Conservation (phyloP, 441 rosid genomes). For the Erodium trifolium region DNA sequence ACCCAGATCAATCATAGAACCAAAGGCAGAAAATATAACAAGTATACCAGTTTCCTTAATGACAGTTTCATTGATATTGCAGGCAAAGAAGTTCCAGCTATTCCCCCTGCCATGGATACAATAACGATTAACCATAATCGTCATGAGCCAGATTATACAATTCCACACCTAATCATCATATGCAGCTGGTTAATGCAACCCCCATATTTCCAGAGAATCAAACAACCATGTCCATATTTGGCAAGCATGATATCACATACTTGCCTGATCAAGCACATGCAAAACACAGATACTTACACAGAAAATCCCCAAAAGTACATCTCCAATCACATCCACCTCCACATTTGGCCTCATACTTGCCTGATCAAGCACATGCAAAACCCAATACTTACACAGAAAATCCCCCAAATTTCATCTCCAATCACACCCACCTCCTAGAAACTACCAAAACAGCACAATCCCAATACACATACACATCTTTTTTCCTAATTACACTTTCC, state of each 20-base stretch:
- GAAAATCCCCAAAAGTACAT: too few relatives aligned
- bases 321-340: too few relatives aligned
- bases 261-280: too few relatives aligned
- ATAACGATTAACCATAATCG: neutral
- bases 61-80: constrained; percentile 69
- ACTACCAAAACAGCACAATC: too few relatives aligned
- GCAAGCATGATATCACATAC: neutral
- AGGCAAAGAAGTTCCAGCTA: constrained; percentile 97
- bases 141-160: neutral
- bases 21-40: neutral
- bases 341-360: neutral
- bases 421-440: too few relatives aligned
- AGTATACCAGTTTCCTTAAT: constrained; percentile 70
- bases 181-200: neutral
- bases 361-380: neutral
- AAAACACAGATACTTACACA: too few relatives aligned
- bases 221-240: neutral
- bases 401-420: too few relatives aligned
- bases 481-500: neutral
- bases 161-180: neutral
- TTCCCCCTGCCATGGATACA: constrained; percentile 62
- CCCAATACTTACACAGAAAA: too few relatives aligned
- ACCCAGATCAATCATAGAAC: too few relatives aligned
- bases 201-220: neutral
- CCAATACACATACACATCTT: too few relatives aligned